Evolutionary conservation across 1,139 yeast species (phyloP), one percentile per base, ranked within the genome.

Genomic region (Lodderomyces beijingensis): DNA sequence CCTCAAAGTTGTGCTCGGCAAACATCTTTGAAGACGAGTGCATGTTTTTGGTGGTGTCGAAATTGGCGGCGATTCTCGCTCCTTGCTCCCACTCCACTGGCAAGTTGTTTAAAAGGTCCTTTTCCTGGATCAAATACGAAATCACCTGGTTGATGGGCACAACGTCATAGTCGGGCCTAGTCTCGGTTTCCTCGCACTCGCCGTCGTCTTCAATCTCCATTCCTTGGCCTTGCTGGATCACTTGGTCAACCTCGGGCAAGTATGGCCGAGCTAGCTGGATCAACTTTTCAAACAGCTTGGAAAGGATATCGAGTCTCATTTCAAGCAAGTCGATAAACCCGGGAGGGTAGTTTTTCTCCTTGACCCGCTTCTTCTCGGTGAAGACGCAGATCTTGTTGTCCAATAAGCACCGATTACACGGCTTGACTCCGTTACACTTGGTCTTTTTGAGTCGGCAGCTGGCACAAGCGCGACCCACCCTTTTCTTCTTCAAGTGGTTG

Each of bases 381-480:
- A 80, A 83, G 0, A 84, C 79, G 55, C 93, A 83, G 27, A 82
- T 70, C 52, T 80, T 82, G 54, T 83, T 82, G 48, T 82, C 89
- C 31, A 71, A 64, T 8, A 71, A 58, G 51, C 93, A 83, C 33
- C 82, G 66, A 27, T 76, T 69, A 49, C 93, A 83, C 2, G 93
- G 91, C 48, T 79, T 79, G 42, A 74, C 71, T 12, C 93, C 93
- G 44, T 83, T 87, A 55, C 89, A 83, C 47, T 80, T 78, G 9
- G 86, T 78, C 57, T 79, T 81, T 50, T 80, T 80, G 49, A 80
- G 73, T 32, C 89, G 65, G 55, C 93, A 83, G 33, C 83, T 76
- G 51, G 83, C 91, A 47, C 93, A 83, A 4, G 93, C 93, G 50
- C 81, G 82, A 25, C 86, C 85, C 5, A 83, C 91, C 40, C 93